Base-by-base conservation (phyloP, 805 yeast genomes). In the Spathaspora gorwiae region DNA sequence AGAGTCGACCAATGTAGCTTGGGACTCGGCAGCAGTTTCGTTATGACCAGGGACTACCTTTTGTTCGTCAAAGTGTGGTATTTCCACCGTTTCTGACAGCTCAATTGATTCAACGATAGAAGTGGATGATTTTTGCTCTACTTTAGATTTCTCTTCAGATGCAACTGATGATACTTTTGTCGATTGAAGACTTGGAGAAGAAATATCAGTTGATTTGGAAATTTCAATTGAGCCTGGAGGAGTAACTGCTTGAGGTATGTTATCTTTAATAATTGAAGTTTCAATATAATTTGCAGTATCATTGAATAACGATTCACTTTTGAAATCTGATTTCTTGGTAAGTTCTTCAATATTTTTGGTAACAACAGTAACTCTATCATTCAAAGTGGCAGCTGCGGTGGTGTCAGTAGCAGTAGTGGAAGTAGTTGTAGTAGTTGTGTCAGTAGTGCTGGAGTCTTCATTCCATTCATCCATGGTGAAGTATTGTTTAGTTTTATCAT, bases 401-500 rank as follows among this genome's bases (percentile, higher is more conserved):
- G 51, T 15, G 3, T 30, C 47, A 15, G 39, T 39, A 4, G 27
- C 37, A 3, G 41, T 19, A 19, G 24, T 19, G 36, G 27, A 35
- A 29, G 14, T 35, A 39, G 14, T 26, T 2, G 14, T 15, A 35
- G 47, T 29, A 12, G 42, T 13, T 11, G n/a, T 5, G 2, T 19
- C 24, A 19, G 5, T 5, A 19, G 24, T 19, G 24, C 24, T 19
- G 24, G 24, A 19, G 5, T 19, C 24, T 11, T 44, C 46, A 34
- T 33, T 51, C 57, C 61, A 62, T 33, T 56, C 59, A 41, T 50
- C 53, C 49, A 55, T 53, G 8, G 55, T 55, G 43, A 60, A 62
- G 40, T 56, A 57, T 24, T 53, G 51, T 39, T 52, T 56, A 2
- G 57, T 48, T 12, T 33, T 39, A 15, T 55, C 62, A 42, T 53